Percentiles rank a stretch among this genome's conserved stretches.
Conservation (phyloP, 805 yeast genomes). For the Pichia insulana region DNA sequence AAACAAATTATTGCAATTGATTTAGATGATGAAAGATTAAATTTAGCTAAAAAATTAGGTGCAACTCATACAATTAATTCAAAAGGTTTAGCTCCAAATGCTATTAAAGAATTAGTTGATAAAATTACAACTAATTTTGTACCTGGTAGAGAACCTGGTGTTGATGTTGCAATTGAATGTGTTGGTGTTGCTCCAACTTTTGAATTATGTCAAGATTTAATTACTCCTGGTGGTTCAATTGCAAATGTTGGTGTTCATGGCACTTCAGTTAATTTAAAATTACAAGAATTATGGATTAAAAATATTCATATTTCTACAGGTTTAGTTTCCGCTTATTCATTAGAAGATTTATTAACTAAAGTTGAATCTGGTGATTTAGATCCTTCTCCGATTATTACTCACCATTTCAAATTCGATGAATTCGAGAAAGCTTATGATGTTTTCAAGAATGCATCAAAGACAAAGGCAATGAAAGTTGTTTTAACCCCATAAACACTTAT, state of each 20-base stretch:
- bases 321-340: conserved; percentile 40
- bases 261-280: conserved; percentile 30
- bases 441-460: conserved; percentile 44
- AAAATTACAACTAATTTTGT: conserved; percentile 18
- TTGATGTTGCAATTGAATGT: conserved; percentile 56
- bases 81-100: conserved; percentile 32
- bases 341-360: conserved; percentile 30
- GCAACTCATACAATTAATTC: conserved; percentile 53
- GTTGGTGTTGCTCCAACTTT: conserved; percentile 60
- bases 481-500: conserved; percentile 17
- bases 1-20: conserved; percentile 48
- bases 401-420: conserved; percentile 46
- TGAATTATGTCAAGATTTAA: conserved; percentile 46
- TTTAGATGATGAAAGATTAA: conserved; percentile 48
- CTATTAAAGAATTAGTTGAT: conserved; percentile 24
- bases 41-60: conserved; percentile 49
- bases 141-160: conserved; percentile 35
- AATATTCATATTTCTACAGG: conserved; percentile 40
- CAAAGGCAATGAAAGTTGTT: conserved; percentile 45
- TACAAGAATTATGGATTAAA: conserved; percentile 39
- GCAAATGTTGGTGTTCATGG: conserved; percentile 59
- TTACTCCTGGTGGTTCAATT: conserved; percentile 52
- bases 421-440: conserved; percentile 53
- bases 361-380: conserved; percentile 32
- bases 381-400: conserved; percentile 47